Conservation (phyloP, 1,284 basidiomycete genomes). For the Chalciporus sp. region DNA sequence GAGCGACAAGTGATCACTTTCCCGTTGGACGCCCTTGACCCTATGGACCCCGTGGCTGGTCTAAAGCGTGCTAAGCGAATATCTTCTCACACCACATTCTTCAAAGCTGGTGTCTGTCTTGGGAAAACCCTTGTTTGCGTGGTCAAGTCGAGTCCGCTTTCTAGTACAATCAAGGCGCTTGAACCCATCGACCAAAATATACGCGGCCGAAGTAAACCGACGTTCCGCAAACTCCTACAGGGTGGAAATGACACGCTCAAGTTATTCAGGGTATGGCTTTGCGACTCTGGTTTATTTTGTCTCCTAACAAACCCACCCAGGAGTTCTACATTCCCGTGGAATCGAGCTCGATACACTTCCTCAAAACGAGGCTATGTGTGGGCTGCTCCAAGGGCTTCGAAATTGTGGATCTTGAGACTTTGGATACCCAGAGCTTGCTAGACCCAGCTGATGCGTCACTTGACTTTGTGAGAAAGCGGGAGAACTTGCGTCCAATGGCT, state of each 20-base stretch:
- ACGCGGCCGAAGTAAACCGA: conserved; percentile 85
- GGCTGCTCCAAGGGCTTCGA: conserved; percentile 99
- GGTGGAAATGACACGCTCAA: conserved; percentile 94
- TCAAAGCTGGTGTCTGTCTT: conserved; percentile 94
- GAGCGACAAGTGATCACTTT: conserved; percentile 97
- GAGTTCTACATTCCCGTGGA: conserved; percentile 99
- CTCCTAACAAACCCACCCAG: conserved; percentile 40
- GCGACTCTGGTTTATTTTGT: background rate
- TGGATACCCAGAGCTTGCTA: conserved; percentile 95
- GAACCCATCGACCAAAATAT: conserved; percentile 94
- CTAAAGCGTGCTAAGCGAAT: conserved; percentile 95
- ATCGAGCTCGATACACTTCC: conserved; percentile 94
- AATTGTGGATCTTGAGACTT: conserved; percentile 96
- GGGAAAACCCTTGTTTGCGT: conserved; percentile 96
- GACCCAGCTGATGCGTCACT: conserved; percentile 92
- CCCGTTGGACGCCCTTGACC: conserved; percentile 91
- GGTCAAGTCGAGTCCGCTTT: conserved; percentile 93
- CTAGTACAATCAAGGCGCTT: conserved; percentile 96
- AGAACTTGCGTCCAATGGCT: conserved; percentile 91
- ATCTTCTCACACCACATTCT: conserved; percentile 96
- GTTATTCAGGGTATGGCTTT: conserved; percentile 81
- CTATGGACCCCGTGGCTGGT: conserved; percentile 87
- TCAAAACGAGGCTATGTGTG: conserved; percentile 97
- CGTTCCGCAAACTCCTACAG: conserved; percentile 92
- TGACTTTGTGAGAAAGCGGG: conserved; percentile 91